Evolutionary conservation across 495 filamentous ascomycete species (phyloP).

Genomic region (Aspergillus cristatus): DNA sequence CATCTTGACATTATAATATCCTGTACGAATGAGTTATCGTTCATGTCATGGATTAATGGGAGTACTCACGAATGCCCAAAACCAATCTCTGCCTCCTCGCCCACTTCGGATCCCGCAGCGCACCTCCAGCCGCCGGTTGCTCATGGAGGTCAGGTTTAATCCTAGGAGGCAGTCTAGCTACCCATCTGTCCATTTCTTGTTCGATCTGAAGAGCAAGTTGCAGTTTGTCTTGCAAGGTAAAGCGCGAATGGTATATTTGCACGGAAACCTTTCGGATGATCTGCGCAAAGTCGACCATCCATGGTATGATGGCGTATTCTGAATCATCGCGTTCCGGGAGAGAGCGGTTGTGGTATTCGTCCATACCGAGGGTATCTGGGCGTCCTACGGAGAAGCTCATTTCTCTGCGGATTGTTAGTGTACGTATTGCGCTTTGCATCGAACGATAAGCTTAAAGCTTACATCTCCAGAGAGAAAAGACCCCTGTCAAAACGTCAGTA

Average conservation of each 20-base stretch:
- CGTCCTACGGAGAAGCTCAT: constrained; percentile 35
- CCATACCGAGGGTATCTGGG: constrained; percentile 34
- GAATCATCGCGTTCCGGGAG: constrained; percentile 29
- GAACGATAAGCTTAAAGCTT: constrained; percentile 1
- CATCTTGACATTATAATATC: constrained; percentile 35
- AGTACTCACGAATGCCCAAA: constrained; percentile 25
- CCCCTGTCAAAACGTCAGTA: constrained; percentile 16
- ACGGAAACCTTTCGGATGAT: constrained; percentile 32
- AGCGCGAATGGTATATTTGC: constrained; percentile 33
- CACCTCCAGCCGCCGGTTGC: constrained; percentile 13
- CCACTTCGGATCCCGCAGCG: constrained; percentile 32
- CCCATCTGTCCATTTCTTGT: constrained; percentile 28
- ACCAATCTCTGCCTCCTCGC: constrained; percentile 29
- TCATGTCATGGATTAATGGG: background rate
- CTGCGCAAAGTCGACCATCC: constrained; percentile 35
- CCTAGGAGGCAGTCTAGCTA: constrained; percentile 23
- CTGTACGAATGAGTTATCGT: constrained; percentile 7
- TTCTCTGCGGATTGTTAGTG: constrained; percentile 16
- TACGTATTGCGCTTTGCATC: too few species aligned
- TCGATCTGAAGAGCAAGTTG: constrained; percentile 28
- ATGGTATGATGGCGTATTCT: constrained; percentile 32
- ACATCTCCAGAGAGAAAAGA: constrained; percentile 35
- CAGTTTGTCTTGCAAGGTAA: constrained; percentile 30
- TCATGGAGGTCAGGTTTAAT: constrained; percentile 25
- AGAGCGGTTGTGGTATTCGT: constrained; percentile 34